Conservation (phyloP, 2,329 filamentous ascomycete species). For the Fusarium pseudocircinatum region DNA sequence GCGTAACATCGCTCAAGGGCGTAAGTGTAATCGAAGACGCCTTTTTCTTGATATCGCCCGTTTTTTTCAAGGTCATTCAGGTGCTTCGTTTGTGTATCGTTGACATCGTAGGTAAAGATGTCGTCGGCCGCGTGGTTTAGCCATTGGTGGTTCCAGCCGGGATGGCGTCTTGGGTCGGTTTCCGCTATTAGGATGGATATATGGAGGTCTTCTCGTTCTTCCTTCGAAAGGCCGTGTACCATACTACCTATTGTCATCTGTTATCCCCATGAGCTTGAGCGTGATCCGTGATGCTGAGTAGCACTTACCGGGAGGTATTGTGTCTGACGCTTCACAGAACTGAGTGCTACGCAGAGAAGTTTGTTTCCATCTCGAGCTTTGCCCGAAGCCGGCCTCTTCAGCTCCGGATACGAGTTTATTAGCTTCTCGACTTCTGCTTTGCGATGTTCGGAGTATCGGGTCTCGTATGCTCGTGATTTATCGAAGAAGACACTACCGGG, state of each 20-base stretch:
- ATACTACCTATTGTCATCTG: constrained; percentile 21
- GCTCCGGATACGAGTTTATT: neutral
- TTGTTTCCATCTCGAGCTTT: neutral
- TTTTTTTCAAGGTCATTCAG: neutral
- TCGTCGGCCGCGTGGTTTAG: constrained; percentile 4
- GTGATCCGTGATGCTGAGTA: fast-evolving
- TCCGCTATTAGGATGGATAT: constrained; percentile 17
- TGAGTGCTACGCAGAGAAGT: constrained; percentile 9
- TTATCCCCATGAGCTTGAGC: neutral
- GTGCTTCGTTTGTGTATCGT: neutral
- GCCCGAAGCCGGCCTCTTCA: too few species aligned
- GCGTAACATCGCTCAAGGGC: constrained; percentile 11
- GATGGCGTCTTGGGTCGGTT: constrained; percentile 8
- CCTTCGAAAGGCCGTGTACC: neutral
- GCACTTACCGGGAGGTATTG: constrained; percentile 12
- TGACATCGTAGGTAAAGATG: constrained; percentile 3
- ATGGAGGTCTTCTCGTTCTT: constrained; percentile 16
- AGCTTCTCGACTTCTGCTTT: neutral
- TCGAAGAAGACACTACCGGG: constrained; percentile 23
- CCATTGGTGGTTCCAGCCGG: constrained; percentile 13
- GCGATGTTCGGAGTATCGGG: neutral
- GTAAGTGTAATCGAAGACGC: constrained; percentile 3
- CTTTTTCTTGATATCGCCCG: constrained; percentile 4
- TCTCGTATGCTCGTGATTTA: constrained; percentile 10
- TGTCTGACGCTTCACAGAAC: constrained; percentile 10